Evolutionary conservation across 495 filamentous ascomycete species (phyloP).

Genomic region (Xylaria grammica): DNA sequence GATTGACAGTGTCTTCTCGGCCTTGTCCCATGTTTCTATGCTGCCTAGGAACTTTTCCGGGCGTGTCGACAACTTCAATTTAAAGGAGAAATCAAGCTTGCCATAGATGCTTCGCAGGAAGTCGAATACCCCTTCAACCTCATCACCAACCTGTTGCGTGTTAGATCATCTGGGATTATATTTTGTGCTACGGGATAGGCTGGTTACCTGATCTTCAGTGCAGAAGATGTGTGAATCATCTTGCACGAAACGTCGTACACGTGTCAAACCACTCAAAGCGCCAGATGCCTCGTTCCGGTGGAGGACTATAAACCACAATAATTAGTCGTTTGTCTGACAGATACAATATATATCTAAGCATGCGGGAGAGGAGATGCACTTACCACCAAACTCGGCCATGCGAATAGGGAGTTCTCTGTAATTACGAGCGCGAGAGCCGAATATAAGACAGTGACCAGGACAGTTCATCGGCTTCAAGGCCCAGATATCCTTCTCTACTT

Average conservation of each 20-base stretch:
- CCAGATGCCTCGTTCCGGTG: constrained; percentile 95
- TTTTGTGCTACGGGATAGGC: neutral
- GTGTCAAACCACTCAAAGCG: constrained; percentile 85
- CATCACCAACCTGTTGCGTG: constrained; percentile 66
- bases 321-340: constrained; percentile 1
- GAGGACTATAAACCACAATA: constrained; percentile 52
- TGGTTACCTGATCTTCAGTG: constrained; percentile 59
- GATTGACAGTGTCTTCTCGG: constrained; percentile 76
- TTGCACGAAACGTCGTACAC: constrained; percentile 92
- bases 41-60: constrained; percentile 91
- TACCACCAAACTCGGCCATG: constrained; percentile 87
- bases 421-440: constrained; percentile 75
- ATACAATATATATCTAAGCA: neutral
- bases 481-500: constrained; percentile 86
- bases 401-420: constrained; percentile 89
- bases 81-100: constrained; percentile 92
- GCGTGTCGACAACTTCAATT: constrained; percentile 91
- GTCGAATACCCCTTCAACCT: constrained; percentile 87
- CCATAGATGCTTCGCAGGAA: constrained; percentile 86
- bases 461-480: constrained; percentile 98
- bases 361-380: neutral
- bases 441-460: constrained; percentile 83
- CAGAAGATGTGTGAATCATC: constrained; percentile 97
- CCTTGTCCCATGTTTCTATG: constrained; percentile 84
- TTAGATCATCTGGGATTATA: neutral